Evolutionary conservation across 192 early-diverging fungal genomes (phyloP), one percentile per base, ranked within the genome.

Genomic region (Diversispora eburnea): DNA sequence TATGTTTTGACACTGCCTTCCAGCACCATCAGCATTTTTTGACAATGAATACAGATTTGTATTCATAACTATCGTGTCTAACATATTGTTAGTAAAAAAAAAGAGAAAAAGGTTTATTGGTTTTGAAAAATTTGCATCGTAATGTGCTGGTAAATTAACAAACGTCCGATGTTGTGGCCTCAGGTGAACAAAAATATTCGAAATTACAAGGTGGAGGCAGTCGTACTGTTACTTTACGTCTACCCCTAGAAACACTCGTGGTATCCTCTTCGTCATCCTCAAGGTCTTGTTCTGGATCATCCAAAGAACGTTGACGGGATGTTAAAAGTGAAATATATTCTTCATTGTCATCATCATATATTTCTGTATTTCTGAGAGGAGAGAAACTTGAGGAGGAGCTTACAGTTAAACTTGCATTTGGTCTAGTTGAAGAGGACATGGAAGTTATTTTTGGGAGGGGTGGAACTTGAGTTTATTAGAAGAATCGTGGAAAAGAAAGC

Each of bases 101-200:
- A 61, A 17, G 4, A 20, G n/a, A 61, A 61, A 61, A 61, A 61
- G 8, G 8, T 61, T 61, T 3, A 61, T 61, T 4, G 59, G 59
- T 61, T 61, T 61, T 4, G 59, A 61, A 61, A 61, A 61, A 61
- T 5, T 61, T 4, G n/a, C 59, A 19, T 61, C 39, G 20, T 61
- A 61, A 61, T 19, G 12, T 20, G 59, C 0, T 20, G n/a, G 59
- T 20, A 61, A 41, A 19, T 61, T 61, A 61, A 61, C 19, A 61
- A 61, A 61, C 19, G 17, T 17, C 39, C 59, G n/a, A 20, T 61
- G n/a, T 5, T 13, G 20, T 61, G 20, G 0, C 9, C 20, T 20
- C 20, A 0, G 59, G 19, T 61, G 17, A 61, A 61, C 20, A 61
- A 61, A n/a, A 61, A 9, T 41, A 20, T 61, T 61, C 59, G 19